phyloP scores from a whole-genome alignment of 306 rosid species.

The Medicago ruthenica region DNA sequence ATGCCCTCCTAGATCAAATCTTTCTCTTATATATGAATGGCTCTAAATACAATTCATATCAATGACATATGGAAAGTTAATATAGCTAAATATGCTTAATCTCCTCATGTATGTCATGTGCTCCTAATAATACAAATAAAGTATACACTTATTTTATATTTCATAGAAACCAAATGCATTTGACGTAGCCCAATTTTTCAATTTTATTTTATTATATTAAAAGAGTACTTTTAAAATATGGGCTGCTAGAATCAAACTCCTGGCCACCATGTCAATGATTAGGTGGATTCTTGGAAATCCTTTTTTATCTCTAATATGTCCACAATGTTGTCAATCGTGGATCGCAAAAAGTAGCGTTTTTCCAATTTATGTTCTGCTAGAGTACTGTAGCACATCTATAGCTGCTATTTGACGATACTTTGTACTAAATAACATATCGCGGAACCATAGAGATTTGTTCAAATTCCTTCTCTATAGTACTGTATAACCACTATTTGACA shows the following conservation, averaged over 20 bases:
- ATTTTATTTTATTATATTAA: not conserved
- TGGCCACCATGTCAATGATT: not conserved
- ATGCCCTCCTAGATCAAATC: no score
- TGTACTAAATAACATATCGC: not conserved
- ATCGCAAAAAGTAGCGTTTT: not conserved
- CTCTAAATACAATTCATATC: no score
- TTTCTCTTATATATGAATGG: no score
- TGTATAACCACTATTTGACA: not conserved
- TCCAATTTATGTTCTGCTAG: not conserved
- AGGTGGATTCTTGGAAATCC: not conserved
- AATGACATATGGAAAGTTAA: no score
- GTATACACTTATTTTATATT: slow-evolving; percentile 12
- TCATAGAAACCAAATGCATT: slow-evolving; percentile 10
- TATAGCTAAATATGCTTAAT: not conserved
- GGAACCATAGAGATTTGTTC: not conserved
- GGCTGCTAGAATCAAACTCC: not conserved
- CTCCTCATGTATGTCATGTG: not conserved
- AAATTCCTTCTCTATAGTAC: not conserved
- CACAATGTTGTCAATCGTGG: not conserved
- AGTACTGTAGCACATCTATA: not conserved
- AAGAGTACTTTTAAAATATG: not conserved
- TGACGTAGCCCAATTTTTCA: not conserved
- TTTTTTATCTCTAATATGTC: slow-evolving; percentile 10
- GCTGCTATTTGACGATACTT: not conserved
- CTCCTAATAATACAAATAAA: slow-evolving; percentile 9